A percentile compares a stretch with the other conserved stretches of the same genome.
Conservation (phyloP, 1,284 basidiomycete genomes). For the Cutaneotrichosporon spelunceum region DNA sequence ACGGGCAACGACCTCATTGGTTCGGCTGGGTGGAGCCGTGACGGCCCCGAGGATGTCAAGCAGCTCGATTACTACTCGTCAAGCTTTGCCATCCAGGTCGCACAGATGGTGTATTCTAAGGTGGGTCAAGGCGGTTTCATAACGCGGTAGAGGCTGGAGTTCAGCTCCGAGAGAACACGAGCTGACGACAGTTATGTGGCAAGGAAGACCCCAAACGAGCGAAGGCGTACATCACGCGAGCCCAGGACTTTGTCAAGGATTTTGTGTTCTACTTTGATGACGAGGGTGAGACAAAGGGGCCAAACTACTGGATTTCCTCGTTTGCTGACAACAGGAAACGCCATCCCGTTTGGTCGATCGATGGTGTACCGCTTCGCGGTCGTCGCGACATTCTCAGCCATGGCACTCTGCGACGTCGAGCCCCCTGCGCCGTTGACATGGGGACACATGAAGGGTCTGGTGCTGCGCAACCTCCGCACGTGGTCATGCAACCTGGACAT, state of each 20-base stretch:
- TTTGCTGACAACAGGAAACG: constrained; percentile 56
- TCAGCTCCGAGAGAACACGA: not conserved
- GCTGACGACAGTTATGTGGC: constrained; percentile 33
- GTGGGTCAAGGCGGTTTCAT: not conserved
- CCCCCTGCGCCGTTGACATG: constrained; percentile 64
- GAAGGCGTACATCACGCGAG: constrained; percentile 63
- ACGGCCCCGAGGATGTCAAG: constrained; percentile 71
- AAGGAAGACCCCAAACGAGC: constrained; percentile 63
- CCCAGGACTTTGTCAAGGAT: constrained; percentile 63
- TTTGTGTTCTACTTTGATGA: constrained; percentile 72
- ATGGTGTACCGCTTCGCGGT: constrained; percentile 74
- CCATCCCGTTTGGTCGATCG: constrained; percentile 70
- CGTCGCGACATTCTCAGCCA: constrained; percentile 70
- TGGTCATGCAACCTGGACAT: constrained; percentile 61
- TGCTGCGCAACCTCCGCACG: constrained; percentile 67
- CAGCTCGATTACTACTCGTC: constrained; percentile 76
- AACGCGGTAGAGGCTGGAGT: not conserved
- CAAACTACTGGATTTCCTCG: too few relatives aligned
- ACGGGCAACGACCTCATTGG: constrained; percentile 49
- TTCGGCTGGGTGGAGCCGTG: constrained; percentile 64
- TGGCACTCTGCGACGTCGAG: constrained; percentile 67
- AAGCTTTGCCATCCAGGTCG: constrained; percentile 73
- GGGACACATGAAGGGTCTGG: constrained; percentile 70
- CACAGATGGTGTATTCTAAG: constrained; percentile 69
- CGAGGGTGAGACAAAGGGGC: constrained; percentile 57